Evolutionary conservation across 305 asterid species (phyloP).

Genomic region (Fraxinus baroniana): DNA sequence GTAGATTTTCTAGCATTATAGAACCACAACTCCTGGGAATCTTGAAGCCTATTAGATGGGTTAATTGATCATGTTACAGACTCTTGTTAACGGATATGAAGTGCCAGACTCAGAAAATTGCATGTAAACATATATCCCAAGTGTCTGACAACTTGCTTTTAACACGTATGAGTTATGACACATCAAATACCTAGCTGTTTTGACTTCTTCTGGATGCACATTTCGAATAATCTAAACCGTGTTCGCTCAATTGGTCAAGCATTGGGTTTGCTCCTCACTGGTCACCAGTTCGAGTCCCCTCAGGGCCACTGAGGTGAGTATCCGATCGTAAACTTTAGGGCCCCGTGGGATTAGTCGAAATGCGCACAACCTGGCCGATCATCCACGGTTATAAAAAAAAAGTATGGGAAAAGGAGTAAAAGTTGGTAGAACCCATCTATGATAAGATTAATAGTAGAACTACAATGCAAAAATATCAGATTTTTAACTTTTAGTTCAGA

Average conservation of each 20-base stretch:
- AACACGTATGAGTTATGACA: neutral
- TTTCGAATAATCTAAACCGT: neutral
- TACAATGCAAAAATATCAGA: too few relatives aligned
- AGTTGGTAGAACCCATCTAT: neutral
- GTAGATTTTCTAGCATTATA: neutral
- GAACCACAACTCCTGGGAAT: neutral
- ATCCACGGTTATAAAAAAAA: too few relatives aligned
- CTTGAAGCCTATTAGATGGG: neutral
- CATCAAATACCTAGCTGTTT: neutral
- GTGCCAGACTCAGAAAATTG: neutral
- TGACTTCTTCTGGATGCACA: neutral
- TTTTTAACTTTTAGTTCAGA: too few relatives aligned
- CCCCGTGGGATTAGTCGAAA: too few relatives aligned
- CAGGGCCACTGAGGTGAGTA: too few relatives aligned
- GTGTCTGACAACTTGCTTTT: neutral
- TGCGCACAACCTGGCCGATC: too few relatives aligned
- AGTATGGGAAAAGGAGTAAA: neutral
- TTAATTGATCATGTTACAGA: neutral
- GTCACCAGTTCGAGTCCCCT: too few relatives aligned
- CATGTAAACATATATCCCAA: neutral
- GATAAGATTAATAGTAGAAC: too few relatives aligned
- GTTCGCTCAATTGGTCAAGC: too few relatives aligned
- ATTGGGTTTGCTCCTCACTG: too few relatives aligned
- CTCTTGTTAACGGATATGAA: neutral
- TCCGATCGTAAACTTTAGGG: too few relatives aligned